Conservation (phyloP, 148 eudicot genomes). For the Rhododendron ferrugineum region DNA sequence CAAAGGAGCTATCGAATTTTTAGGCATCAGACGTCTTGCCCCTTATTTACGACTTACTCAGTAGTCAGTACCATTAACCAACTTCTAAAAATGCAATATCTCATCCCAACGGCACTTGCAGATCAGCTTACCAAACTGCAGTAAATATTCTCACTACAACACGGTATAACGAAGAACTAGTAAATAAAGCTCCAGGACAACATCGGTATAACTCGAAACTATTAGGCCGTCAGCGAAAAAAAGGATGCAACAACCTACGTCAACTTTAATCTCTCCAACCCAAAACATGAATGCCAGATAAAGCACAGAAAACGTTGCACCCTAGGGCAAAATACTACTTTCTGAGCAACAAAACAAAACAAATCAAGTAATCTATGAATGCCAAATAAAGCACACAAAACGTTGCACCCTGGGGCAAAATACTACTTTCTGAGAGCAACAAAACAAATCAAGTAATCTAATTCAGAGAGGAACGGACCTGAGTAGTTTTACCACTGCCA, state of each 20-base stretch:
- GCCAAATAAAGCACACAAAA: background rate
- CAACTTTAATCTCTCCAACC: background rate
- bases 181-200: background rate
- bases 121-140: background rate
- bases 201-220: background rate
- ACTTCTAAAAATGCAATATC: background rate
- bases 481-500: constrained; percentile 98
- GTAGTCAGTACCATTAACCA: background rate
- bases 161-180: background rate
- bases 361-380: background rate
- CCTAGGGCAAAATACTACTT: background rate
- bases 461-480: constrained; percentile 36
- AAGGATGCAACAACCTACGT: background rate
- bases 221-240: background rate
- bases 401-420: background rate
- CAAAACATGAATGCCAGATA: background rate
- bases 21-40: background rate
- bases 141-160: background rate
- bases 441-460: background rate
- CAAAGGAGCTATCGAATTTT: background rate
- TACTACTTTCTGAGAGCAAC: background rate
- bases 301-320: background rate
- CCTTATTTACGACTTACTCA: background rate
- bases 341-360: background rate
- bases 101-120: background rate